Evolutionary conservation across 116 monocot genomes (phyloP), one percentile per base, ranked within the genome.

Genomic region (Zostera marina): DNA sequence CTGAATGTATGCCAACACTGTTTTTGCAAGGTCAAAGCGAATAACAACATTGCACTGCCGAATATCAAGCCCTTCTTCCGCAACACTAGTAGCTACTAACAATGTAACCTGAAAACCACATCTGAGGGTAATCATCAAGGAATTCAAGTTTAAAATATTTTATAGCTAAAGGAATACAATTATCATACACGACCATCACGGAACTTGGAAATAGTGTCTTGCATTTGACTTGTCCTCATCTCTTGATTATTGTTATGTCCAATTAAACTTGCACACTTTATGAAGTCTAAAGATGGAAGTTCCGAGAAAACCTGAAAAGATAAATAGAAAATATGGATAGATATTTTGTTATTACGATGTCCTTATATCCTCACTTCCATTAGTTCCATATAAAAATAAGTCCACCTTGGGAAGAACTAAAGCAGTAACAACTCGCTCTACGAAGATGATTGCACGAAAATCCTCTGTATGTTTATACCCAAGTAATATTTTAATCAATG

Each of bases 1-100:
- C 72, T 94, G 94, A 65, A 94, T 94, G 71, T 94, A 94, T 26
- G 94, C 94, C 70, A 94, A 78, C 53, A 94, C 89, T 65, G 94
- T 94, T 78, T 94, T 94, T 14, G 94, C 94, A 63, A 94, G 77
- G 72, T 94, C 94, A 76, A 94, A 94, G 42, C 94, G 84, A 49
- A 94, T 94, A 47, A 94, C 94, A 57, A 88, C 94, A 77, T 94
- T 94, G 75, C 94, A 94, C 45, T 94, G 94, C 45, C 94, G 74
- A 53, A 94, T 94, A 75, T 94, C 88, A 76, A 94, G 94, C 13
- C 94, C 94, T 79, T 94, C 94, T 75, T 94, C 94, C 61, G 94
- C 94, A 69, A 94, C 94, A 82, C 94, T 94, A 11, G 94, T 94
- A 17, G 94, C 94, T 45, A 94, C 94, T 59, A 94, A 71, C 49